phyloP scores from a whole-genome alignment of 768 basidiomycete genomes.

The Cytidiella melzeri region DNA sequence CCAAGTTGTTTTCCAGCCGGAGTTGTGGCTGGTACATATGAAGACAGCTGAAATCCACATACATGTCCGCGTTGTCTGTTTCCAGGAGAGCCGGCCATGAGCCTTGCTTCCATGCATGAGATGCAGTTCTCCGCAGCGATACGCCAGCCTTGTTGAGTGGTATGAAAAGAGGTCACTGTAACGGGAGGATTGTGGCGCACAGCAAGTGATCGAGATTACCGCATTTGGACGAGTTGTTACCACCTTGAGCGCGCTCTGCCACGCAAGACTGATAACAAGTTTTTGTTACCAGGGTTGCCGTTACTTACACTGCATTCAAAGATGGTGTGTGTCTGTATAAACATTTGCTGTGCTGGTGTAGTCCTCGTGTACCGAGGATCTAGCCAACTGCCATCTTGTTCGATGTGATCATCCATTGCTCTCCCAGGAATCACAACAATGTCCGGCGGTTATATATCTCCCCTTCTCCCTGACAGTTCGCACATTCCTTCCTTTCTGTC shows the following conservation, averaged over 20 bases:
- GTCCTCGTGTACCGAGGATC: conserved; percentile 17
- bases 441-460: conserved; percentile 26
- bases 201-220: background rate
- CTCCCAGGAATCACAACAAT: conserved; percentile 22
- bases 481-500: conserved; percentile 18
- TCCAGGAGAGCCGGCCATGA: too few species aligned
- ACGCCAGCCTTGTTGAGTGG: too few species aligned
- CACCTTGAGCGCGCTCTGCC: background rate
- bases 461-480: conserved; percentile 10
- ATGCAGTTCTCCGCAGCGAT: too few species aligned
- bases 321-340: conserved; percentile 7
- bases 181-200: background rate
- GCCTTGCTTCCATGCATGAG: too few species aligned
- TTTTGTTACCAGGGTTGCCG: background rate
- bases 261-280: background rate
- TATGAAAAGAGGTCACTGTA: too few species aligned
- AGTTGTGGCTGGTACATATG: too few species aligned
- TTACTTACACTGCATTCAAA: conserved; percentile 1
- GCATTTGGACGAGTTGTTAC: background rate
- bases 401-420: conserved; percentile 16
- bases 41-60: too few species aligned
- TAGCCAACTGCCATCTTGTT: conserved; percentile 21
- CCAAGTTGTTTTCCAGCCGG: too few species aligned
- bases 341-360: background rate
- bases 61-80: too few species aligned